Base-by-base conservation (phyloP, 108 stramenopile genomes). In the Parietichytrium sp. region DNA sequence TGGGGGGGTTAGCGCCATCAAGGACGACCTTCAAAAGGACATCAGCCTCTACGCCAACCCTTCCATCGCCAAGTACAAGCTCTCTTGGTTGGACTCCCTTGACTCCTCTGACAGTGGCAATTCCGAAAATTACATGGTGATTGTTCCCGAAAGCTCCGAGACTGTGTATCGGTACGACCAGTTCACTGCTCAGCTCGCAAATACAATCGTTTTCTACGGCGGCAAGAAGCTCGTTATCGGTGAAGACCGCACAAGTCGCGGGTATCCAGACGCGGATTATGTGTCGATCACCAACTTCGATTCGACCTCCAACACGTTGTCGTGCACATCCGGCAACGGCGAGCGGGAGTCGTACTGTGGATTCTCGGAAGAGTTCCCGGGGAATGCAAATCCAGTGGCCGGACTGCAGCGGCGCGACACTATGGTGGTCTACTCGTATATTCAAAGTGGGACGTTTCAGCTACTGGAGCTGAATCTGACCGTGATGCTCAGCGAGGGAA, bases 201-300 rank as follows among this genome's bases (percentile, higher is more conserved):
- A 72, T 42, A 72, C 61, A 6, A 27, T 72, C 13, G 36, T 72
- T 27, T 45, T 72, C 20, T 72, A 2, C 45, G 61, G 61, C 61
- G 61, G 61, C 45, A 33, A 45, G 29, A 33, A 45, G 13, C 45
- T 72, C 45, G 61, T 72, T 6, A n/a, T n/a, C n/a, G n/a, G n/a
- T n/a, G n/a, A n/a, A n/a, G n/a, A n/a, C n/a, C 6, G 33, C 27
- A 53, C 52, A 23, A 45, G 38, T 15, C 6, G n/a, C 61, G 42
- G 61, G 23, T 33, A 42, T 15, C 36, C 61, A n/a, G 38, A 45
- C 23, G 23, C 45, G 1, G n/a, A 72, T 0, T 72, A 45, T 2
- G 29, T 72, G 61, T 33, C 61, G 38, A 6, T 72, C 29, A 72
- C 61, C 38, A 25, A 16, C 13, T 23, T 72, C 15, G 61, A 72